Evolutionary conservation across 2,329 filamentous ascomycete species (phyloP).

Genomic region (Aspergillus latus): DNA sequence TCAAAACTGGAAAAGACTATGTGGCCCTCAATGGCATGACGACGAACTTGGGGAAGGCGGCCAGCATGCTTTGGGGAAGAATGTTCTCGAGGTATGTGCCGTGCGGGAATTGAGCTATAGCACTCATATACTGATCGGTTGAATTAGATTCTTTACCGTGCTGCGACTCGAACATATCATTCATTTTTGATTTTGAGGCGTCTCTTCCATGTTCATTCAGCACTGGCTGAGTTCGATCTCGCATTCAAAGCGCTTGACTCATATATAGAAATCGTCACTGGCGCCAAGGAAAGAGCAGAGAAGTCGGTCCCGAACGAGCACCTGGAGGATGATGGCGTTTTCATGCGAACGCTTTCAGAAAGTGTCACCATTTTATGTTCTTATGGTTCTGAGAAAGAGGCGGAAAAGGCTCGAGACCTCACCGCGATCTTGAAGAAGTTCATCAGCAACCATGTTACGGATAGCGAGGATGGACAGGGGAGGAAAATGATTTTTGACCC

Average conservation of each 20-base stretch:
- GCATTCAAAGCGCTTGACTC: conserved; percentile 89
- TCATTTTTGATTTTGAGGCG: conserved; percentile 84
- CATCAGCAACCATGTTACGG: conserved; percentile 61
- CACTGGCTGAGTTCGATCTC: conserved; percentile 86
- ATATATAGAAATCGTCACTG: conserved; percentile 83
- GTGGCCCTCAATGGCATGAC: conserved; percentile 76
- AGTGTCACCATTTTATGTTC: conserved; percentile 78
- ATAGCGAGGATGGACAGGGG: conserved; percentile 24
- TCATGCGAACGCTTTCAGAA: conserved; percentile 75
- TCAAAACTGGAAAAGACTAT: conserved; percentile 80
- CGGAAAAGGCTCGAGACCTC: conserved; percentile 74
- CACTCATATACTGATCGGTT: conserved; percentile 17
- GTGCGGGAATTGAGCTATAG: neutral
- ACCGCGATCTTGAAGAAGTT: conserved; percentile 71
- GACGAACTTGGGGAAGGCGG: conserved; percentile 79
- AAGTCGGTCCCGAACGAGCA: conserved; percentile 65
- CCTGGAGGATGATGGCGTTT: conserved; percentile 74
- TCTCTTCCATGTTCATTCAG: conserved; percentile 82
- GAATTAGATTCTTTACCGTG: conserved; percentile 74
- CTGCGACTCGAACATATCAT: conserved; percentile 91
- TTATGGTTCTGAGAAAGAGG: conserved; percentile 72
- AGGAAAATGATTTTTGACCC: conserved; percentile 21
- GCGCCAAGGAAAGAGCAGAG: conserved; percentile 77
- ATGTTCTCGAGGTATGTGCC: conserved; percentile 65
- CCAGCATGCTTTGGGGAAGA: conserved; percentile 70